Evolutionary conservation across 768 basidiomycete species (phyloP).

Genomic region (Tylopilus felleus): DNA sequence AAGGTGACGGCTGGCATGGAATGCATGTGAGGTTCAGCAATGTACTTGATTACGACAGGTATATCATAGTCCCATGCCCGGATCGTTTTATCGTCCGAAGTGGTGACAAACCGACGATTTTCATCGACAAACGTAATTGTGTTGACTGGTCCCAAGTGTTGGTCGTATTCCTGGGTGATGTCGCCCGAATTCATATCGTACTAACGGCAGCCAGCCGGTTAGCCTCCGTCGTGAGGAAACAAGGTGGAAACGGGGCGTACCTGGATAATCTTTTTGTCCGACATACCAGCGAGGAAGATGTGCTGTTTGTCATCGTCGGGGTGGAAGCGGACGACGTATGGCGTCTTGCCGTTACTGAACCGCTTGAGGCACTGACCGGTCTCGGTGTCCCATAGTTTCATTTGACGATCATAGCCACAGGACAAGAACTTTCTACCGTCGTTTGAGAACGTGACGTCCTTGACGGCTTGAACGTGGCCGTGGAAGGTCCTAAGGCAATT

Average conservation of each 20-base stretch:
- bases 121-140: conserved; percentile 99
- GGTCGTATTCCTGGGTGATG: conserved; percentile 97
- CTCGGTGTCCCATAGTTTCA: conserved; percentile 99
- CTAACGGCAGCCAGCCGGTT: conserved; percentile 37
- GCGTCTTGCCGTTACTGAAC: conserved; percentile 97
- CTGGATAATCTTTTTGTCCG: conserved; percentile 98
- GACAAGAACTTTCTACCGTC: conserved; percentile 87
- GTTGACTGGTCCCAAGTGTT: conserved; percentile 97
- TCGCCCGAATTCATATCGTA: conserved; percentile 95
- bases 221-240: background rate
- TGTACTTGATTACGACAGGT: conserved; percentile 99
- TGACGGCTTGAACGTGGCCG: conserved; percentile 94
- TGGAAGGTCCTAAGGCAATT: conserved; percentile 97
- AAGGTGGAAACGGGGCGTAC: conserved; percentile 40
- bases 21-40: conserved; percentile 99
- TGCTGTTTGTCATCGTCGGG: conserved; percentile 96
- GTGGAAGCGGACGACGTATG: conserved; percentile 93
- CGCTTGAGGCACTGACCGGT: conserved; percentile 96
- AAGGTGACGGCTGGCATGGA: conserved; percentile 98
- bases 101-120: conserved; percentile 95
- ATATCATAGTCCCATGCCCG: conserved; percentile 99
- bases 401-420: conserved; percentile 92
- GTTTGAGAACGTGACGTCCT: conserved; percentile 94
- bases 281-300: conserved; percentile 97
- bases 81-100: conserved; percentile 98